Base-by-base conservation (phyloP, 169 alveolate species). In the Plasmodium vivax region DNA sequence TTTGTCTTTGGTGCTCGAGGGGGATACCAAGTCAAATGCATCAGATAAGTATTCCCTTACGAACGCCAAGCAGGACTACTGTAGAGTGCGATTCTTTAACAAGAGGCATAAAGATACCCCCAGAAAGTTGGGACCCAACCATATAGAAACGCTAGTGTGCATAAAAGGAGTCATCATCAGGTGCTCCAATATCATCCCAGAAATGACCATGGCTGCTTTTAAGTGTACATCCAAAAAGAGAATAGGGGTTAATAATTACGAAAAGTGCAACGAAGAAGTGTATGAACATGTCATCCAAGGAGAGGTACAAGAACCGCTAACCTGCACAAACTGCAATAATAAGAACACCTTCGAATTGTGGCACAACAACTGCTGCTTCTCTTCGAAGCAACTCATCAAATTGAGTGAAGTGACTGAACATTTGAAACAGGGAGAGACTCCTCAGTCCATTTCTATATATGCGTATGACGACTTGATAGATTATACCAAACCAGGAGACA, bases 201-300 rank as follows among this genome's bases (percentile, higher is more conserved):
- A 99, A 96, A 99, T 99, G 99, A 98, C 99, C 38, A 98, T 98
- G 96, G 99, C 99, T 1, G 98, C 98, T 32, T 99, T 99, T 95
- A 97, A 98, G 92, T 99, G 99, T 83, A 98, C 98, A 2, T 98
- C 98, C 8, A 97, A 98, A 79, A 95, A 94, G 84, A 95, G 96
- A 85, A 88, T 90, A 91, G 97, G 96, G 73, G 91, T 95, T 87
- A 96, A 94, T 96, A 95, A 95, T 90, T 96, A 94, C 73, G 96
- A 96, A 82, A 96, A 96, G 81, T 98, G 99, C 90, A 97, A 96
- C n/a, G 97, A 97, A 74, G 98, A 96, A 83, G 98, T 96, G 51
- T 97, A 98, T 75, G 97, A 96, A 4, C 96, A 98, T 92, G 98
- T 98, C 16, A 97, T 98, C 34, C 98, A 98, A 90, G 99, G 99